Conservation (phyloP, 2,329 filamentous ascomycete genomes). For the Neopestalotiopsis rosae region DNA sequence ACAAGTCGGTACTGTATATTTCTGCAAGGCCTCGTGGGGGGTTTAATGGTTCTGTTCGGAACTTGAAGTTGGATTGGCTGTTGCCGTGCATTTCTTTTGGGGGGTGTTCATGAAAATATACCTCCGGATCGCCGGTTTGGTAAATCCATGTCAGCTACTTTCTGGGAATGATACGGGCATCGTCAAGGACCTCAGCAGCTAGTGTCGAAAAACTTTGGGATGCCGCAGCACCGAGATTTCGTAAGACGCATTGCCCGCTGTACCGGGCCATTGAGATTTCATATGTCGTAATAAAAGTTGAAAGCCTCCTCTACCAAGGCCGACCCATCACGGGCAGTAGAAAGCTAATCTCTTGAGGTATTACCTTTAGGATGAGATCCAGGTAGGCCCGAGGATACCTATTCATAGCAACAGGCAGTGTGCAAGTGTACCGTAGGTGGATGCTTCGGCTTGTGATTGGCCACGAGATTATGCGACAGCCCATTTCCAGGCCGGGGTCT, state of each 20-base stretch:
- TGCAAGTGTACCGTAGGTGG: neutral
- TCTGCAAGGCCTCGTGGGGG: neutral
- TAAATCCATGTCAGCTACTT: neutral
- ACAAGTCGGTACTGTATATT: too few species aligned
- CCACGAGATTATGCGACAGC: neutral
- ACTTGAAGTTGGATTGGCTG: neutral
- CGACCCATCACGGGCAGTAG: neutral
- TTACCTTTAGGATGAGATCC: neutral
- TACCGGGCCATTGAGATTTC: neutral
- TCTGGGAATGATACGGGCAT: neutral
- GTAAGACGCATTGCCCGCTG: neutral
- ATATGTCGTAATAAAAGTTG: neutral
- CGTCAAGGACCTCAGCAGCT: neutral
- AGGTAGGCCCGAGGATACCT: slow-evolving; percentile 1
- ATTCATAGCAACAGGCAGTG: slow-evolving; percentile 18
- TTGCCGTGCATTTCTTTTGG: neutral
- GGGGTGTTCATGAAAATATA: neutral
- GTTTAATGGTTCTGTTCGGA: neutral
- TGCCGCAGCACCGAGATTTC: neutral
- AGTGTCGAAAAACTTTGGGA: neutral
- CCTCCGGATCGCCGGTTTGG: neutral
- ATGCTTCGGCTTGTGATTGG: neutral
- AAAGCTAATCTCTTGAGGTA: neutral
- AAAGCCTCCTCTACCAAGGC: neutral
- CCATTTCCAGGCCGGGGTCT: neutral